Evolutionary conservation across 2,329 filamentous ascomycete genomes (phyloP), one percentile per base, ranked within the genome.

Genomic region (Fusarium udum): DNA sequence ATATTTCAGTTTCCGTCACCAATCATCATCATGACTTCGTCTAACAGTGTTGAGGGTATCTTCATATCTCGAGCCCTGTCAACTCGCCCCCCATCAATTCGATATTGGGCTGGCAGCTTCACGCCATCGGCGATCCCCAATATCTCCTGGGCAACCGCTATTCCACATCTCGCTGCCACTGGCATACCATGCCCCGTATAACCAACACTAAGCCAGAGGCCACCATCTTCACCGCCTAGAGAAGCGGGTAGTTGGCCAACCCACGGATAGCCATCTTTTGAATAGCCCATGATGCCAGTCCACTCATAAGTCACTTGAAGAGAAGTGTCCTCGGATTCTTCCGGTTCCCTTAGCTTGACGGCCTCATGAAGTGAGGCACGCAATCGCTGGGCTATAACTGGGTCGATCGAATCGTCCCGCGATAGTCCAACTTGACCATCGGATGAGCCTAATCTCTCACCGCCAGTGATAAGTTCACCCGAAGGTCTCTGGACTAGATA

Each of bases 261-360:
- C 90, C 91, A 95, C 0, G 93, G 92, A 57, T 87, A 80, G 0
- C 87, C 84, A 79, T 95, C 93, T 12, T 90, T 84, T 36, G 89
- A 90, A 80, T 90, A 95, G 1, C 91, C 93, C 93, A 95, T 95
- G 74, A 95, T 92, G 1, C 93, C 93, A 4, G 92, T 93, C 93
- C 93, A 95, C 78, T 93, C 90, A 78, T 87, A 89, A 36, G 87
- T 82, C 15, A 88, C 85, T 28, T 82, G 77, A 26, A 93, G 80
- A 49, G 85, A 82, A 37, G 85, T 79, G 42, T 82, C 81, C 40
- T 85, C 83, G 13, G 80, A 78, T n/a, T 75, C 61, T 8, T 68
- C 80, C 26, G 81, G 70, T 5, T 61, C 71, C n/a, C 71, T 73
- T 24, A 89, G 76, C 69, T 85, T 84, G 34, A 91, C 69, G 32